Evolutionary conservation across 495 filamentous ascomycete genomes (phyloP), one percentile per base, ranked within the genome.

Genomic region (Trichoderma virens): DNA sequence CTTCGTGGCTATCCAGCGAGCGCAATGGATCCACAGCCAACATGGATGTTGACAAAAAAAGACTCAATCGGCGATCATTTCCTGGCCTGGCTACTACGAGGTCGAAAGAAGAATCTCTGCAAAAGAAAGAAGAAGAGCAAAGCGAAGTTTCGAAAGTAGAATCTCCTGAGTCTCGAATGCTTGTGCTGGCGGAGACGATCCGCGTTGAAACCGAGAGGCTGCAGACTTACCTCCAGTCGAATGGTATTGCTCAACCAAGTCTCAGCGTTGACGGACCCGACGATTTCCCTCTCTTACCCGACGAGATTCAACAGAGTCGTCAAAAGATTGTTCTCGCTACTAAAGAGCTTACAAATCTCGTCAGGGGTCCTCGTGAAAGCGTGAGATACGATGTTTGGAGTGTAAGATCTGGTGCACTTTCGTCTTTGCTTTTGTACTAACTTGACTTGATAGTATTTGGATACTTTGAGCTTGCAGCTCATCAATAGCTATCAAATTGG

Each of bases 341-440:
- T 4, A 71, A 71, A 65, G 75, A 78, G 64, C 72, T 79, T 28
- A 67, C 65, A 0, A 60, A 70, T 51, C 73, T 79, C n/a, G 77
- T 76, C 56, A 71, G 74, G 23, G 77, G 77, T 0, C 77, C 77
- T 9, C 66, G 71, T n/a, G 76, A 79, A 66, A 69, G 70, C 0
- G 60, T 79, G 1, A 70, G 76, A 66, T 79, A 74, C 74, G 72
- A 70, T 61, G 65, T 76, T 60, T 79, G 76, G 77, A 73, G 75
- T 65, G 74, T 76, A 62, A 64, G 71, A 63, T 54, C 38, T 28
- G 45, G 30, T 63, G 18, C n/a, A 3, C 27, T 1, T 8, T 31
- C 0, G 6, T n/a, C 8, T 14, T 1, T 18, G 18, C 13, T 45
- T 32, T 61, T 23, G 65, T 47, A 32, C n/a, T 59, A 16, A 43